phyloP scores from a whole-genome alignment of 129 eudicot species.

The Daucus carota region DH1_v3.0 NC_030381.2:28494501-28495000 shows the following conservation, averaged over 20 bases:
- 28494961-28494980: not conserved
- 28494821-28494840: slow-evolving; percentile 26
- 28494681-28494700: slow-evolving; percentile 18
- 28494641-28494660: slow-evolving; percentile 33
- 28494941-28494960: not conserved
- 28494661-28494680: slow-evolving; percentile 24
- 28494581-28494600: slow-evolving; percentile 55
- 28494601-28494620: slow-evolving; percentile 50
- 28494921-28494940: slow-evolving; percentile 18
- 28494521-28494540: slow-evolving; percentile 50
- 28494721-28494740: slow-evolving; percentile 27
- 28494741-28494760: slow-evolving; percentile 14
- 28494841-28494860: slow-evolving; percentile 24
- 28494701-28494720: slow-evolving; percentile 36
- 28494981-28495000: not conserved
- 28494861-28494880: slow-evolving; percentile 17
- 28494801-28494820: slow-evolving; percentile 17
- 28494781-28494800: slow-evolving; percentile 13
- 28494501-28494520: slow-evolving; percentile 27
- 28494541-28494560: slow-evolving; percentile 47
- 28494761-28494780: slow-evolving; percentile 14
- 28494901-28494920: slow-evolving; percentile 20
- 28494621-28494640: slow-evolving; percentile 41
- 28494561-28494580: slow-evolving; percentile 42
- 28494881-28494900: slow-evolving; percentile 12